A percentile compares a stretch with the other conserved stretches of the same genome.
phyloP scores from a whole-genome alignment of 2,329 filamentous ascomycete genomes.

The Fusarium decemcellulare region DNA sequence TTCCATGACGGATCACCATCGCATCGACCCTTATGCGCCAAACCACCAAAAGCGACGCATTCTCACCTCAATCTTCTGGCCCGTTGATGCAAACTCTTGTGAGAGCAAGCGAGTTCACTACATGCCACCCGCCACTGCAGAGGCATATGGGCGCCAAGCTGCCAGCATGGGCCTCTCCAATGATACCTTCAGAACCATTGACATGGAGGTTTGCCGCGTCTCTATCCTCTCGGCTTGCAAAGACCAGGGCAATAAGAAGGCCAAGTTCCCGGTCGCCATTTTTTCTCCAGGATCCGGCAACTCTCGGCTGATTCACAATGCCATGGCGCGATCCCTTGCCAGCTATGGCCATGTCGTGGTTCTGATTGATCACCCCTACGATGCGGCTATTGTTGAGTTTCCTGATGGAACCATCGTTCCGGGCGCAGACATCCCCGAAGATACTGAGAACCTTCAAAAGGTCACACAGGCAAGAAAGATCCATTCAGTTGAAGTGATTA shows the following conservation, averaged over 20 bases:
- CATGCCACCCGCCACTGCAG: conserved; percentile 52
- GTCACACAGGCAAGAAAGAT: conserved; percentile 30
- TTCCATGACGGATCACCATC: conserved; percentile 48
- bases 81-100: conserved; percentile 46
- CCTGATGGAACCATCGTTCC: conserved; percentile 54
- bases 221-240: conserved; percentile 24
- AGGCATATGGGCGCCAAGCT: conserved; percentile 47
- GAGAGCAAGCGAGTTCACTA: conserved; percentile 42
- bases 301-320: conserved; percentile 59
- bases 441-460: conserved; percentile 23
- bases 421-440: conserved; percentile 30
- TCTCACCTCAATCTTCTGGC: conserved; percentile 51
- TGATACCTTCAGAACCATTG: conserved; percentile 46
- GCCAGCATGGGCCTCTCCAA: conserved; percentile 48
- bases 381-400: conserved; percentile 61
- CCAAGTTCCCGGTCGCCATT: conserved; percentile 49
- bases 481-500: rapidly evolving
- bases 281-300: conserved; percentile 62
- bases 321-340: conserved; percentile 60
- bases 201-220: conserved; percentile 47
- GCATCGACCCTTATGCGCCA: conserved; percentile 50
- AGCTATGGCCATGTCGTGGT: conserved; percentile 62
- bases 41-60: conserved; percentile 45
- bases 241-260: conserved; percentile 14
- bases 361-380: conserved; percentile 64